Percentiles rank a stretch among this genome's conserved stretches.
These are phyloP conservation scores for Mucor racemosus DNA, from an alignment of 371 early-diverging fungal species.

Conservation along the genomic window DNA sequence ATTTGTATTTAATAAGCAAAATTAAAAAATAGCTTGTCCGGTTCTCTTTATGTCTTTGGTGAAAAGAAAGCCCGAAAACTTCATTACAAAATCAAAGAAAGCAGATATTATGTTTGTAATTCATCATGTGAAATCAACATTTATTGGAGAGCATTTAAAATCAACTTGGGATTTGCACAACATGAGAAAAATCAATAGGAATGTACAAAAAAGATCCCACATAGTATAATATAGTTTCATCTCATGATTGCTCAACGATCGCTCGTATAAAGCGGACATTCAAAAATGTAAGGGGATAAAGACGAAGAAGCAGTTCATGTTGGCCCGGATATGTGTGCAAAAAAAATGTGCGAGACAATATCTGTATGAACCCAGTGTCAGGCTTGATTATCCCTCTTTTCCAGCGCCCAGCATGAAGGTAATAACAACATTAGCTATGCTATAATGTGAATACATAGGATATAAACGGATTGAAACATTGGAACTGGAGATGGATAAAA, in stretches of 20 bases:
- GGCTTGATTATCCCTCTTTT: slow-evolving; percentile 7
- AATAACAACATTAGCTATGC: slow-evolving; percentile 1
- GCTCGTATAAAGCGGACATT: background rate
- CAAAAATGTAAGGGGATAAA: background rate
- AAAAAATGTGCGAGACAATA: background rate
- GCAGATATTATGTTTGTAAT: background rate
- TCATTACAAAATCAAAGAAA: background rate
- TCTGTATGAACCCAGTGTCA: background rate
- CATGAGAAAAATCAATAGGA: background rate
- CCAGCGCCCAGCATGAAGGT: slow-evolving; percentile 18
- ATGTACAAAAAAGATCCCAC: background rate
- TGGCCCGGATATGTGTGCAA: background rate
- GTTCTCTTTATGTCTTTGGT: background rate
- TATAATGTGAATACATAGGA: background rate
- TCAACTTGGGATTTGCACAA: background rate
- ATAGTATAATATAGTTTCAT: too few species aligned
- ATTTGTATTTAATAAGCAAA: slow-evolving; percentile 7
- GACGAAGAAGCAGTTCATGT: background rate
- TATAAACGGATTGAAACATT: background rate
- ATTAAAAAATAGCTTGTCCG: background rate
- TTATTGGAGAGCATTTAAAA: background rate
- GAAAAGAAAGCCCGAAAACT: slow-evolving; percentile 2
- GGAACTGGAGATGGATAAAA: too few species aligned
- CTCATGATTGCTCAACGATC: background rate
- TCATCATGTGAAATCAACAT: background rate